Evolutionary conservation across 257 asterid species (phyloP), one percentile per base, ranked within the genome.

Genomic region (Primulina eburnea): DNA sequence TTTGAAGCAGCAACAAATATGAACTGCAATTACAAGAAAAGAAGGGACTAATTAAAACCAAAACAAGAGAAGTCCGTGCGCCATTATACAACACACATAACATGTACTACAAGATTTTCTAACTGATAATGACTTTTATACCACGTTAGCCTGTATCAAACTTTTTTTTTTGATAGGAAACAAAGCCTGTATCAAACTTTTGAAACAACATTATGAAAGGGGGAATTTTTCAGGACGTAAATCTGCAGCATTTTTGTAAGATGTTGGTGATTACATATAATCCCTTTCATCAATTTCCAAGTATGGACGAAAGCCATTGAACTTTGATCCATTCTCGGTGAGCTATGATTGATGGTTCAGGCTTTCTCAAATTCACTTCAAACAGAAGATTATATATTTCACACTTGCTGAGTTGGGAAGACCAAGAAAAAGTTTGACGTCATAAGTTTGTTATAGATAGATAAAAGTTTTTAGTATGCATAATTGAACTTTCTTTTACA

Each of bases 1-100:
- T 84, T 90, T 47, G 97, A 87, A 57, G 98, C 96, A 67, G 95
- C 95, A 65, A 81, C 75, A 79, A 87, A 89, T 69, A 93, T 91
- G 84, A 93, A 93, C 97, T 93, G 88, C 84, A 71, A 77, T 71
- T 50, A 12, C 59, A 64, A 80, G 74, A 18, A 16, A 52, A 60
- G 67, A 55, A 11, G 28, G 40, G 64, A 26, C 38, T 18, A 62
- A 70, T 53, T 35, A 43, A 28, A 52, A 60, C 24, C 37, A 55
- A 74, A 71, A 64, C 68, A 37, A 50, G 29, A 76, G 63, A 67
- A 21, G 47, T 66, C 1, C 33, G 64, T 60, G 57, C n/a, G 18
- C 53, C 18, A 64, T 61, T 30, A 21, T 50, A 5, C 57, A 47
- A 37, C 55, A 14, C 58, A 65, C 33, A 53, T 26, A 47, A 35